Conservation (phyloP, 169 alveolate genomes). For the Eimeria zaria region DNA sequence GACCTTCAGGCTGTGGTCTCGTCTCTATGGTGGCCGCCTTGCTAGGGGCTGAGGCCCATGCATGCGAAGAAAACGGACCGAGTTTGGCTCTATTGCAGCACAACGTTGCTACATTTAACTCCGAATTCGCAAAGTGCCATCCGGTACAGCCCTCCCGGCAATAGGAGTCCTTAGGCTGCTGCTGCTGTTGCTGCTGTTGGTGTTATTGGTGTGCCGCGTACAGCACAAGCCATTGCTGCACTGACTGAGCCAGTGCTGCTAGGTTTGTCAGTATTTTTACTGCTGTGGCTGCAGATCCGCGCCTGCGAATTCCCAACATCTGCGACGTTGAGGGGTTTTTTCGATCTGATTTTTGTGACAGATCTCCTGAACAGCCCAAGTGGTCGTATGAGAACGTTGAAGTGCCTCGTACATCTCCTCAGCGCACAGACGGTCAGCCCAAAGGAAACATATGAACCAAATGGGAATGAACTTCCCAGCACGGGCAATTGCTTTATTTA, state of each 20-base stretch:
- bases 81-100: slow-evolving; percentile 44
- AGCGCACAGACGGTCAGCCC: slow-evolving; percentile 47
- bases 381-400: slow-evolving; percentile 10
- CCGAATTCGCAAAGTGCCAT: slow-evolving; percentile 51
- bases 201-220: not conserved
- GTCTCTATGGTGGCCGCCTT: slow-evolving; percentile 71
- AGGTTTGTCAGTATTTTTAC: not conserved
- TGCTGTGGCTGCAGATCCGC: slow-evolving; percentile 27
- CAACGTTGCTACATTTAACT: slow-evolving; percentile 53
- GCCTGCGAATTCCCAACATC: not conserved
- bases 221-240: not conserved
- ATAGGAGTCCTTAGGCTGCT: not conserved
- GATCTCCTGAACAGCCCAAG: slow-evolving; percentile 63
- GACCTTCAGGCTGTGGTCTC: slow-evolving; percentile 65
- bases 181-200: not conserved
- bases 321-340: not conserved
- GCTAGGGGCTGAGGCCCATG: slow-evolving; percentile 74
- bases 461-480: not conserved
- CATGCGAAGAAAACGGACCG: slow-evolving; percentile 58
- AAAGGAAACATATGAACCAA: not conserved
- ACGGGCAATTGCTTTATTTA: not conserved
- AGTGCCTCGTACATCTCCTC: slow-evolving; percentile 31
- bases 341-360: slow-evolving; percentile 49
- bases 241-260: not conserved
- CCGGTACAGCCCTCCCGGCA: slow-evolving; percentile 30